phyloP scores from a whole-genome alignment of 2,329 filamentous ascomycete genomes.

The Aureobasidium melanogenum region DNA sequence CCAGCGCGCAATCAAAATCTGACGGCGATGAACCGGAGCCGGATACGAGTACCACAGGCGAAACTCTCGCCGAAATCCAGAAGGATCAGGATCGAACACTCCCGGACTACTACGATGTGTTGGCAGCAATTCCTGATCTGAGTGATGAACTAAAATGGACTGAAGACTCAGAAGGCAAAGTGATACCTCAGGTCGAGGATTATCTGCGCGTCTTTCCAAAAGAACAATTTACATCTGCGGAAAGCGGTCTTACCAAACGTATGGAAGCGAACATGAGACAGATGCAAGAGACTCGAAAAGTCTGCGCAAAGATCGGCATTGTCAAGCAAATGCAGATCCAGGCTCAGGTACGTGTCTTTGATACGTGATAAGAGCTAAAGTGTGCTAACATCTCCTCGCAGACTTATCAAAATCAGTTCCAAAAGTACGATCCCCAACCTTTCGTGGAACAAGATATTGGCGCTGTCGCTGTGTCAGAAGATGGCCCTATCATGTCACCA shows the following conservation, averaged over 20 bases:
- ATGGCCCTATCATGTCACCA: slow-evolving; percentile 78
- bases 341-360: slow-evolving; percentile 60
- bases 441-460: slow-evolving; percentile 82
- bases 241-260: slow-evolving; percentile 64
- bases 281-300: slow-evolving; percentile 92
- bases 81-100: slow-evolving; percentile 75
- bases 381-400: slow-evolving; percentile 29
- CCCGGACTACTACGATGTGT: slow-evolving; percentile 88
- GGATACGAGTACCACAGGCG: slow-evolving; percentile 45
- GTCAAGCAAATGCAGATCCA: slow-evolving; percentile 99
- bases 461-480: slow-evolving; percentile 80
- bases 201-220: slow-evolving; percentile 68
- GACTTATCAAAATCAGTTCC: slow-evolving; percentile 97
- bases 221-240: slow-evolving; percentile 66
- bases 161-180: slow-evolving; percentile 79
- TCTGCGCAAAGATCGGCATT: slow-evolving; percentile 92
- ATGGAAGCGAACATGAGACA: slow-evolving; percentile 88
- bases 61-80: slow-evolving; percentile 88
- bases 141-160: slow-evolving; percentile 72
- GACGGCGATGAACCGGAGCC: slow-evolving; percentile 38
- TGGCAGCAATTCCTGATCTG: slow-evolving; percentile 80
- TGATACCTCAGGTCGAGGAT: slow-evolving; percentile 80
- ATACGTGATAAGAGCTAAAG: background rate
- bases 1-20: slow-evolving; percentile 38
- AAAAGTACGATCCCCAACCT: slow-evolving; percentile 85